These are phyloP conservation scores for Myxozyma melibiosi DNA, from an alignment of 805 yeast genomes.

Conservation along the genomic window DNA sequence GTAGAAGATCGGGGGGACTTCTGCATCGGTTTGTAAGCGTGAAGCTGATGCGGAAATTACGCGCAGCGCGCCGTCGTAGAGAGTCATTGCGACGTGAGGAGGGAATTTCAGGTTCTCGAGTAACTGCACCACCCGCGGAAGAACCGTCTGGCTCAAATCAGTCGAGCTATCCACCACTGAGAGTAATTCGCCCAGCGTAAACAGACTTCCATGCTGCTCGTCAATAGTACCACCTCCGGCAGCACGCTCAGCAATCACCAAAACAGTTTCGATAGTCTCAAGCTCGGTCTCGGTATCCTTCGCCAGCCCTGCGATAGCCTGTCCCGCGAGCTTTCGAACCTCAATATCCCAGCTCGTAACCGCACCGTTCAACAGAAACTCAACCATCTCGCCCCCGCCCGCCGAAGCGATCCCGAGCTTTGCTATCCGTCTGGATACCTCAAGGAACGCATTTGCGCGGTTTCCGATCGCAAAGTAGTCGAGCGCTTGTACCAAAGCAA, in stretches of 20 bases:
- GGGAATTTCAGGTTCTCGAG: slow-evolving; percentile 14
- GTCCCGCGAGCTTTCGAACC: slow-evolving; percentile 48
- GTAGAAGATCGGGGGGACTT: slow-evolving; percentile 44
- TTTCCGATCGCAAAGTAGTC: slow-evolving; percentile 55
- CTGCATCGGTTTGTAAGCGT: slow-evolving; percentile 1
- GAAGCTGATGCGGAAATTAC: slow-evolving; percentile 13
- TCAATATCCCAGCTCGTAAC: slow-evolving; percentile 48
- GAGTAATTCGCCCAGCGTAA: slow-evolving; percentile 36
- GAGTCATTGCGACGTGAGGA: slow-evolving; percentile 12
- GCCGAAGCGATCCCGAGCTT: slow-evolving; percentile 17
- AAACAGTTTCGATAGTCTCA: slow-evolving; percentile 11
- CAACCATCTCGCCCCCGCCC: slow-evolving; percentile 29
- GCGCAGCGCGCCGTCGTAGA: slow-evolving; percentile 23
- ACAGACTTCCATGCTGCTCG: slow-evolving; percentile 36
- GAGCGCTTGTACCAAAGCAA: slow-evolving; percentile 58
- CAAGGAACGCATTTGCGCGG: slow-evolving; percentile 46
- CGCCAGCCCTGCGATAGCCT: slow-evolving; percentile 39
- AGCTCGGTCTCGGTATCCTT: not conserved
- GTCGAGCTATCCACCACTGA: not conserved
- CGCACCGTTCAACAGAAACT: slow-evolving; percentile 42
- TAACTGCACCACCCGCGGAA: slow-evolving; percentile 1
- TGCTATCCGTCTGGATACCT: slow-evolving; percentile 41
- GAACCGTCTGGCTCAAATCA: not conserved
- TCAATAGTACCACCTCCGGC: slow-evolving; percentile 12
- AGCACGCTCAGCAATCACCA: slow-evolving; percentile 1